Conservation (phyloP, 2,329 filamentous ascomycete genomes). For the Fusarium sp. region DNA sequence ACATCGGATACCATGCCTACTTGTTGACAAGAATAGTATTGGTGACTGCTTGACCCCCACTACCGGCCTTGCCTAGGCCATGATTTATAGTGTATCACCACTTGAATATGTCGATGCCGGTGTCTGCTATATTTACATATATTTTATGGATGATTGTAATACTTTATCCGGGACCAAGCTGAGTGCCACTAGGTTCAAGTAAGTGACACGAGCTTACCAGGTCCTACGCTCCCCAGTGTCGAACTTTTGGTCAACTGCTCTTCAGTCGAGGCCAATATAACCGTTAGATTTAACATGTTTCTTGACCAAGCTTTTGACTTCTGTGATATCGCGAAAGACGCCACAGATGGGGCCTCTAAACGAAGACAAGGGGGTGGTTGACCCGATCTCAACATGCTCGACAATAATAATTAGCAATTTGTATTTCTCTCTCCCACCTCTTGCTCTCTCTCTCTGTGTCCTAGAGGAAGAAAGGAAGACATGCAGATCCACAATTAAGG, state of each 20-base stretch:
- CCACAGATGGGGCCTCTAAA: conserved; percentile 25
- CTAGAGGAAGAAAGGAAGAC: conserved; percentile 10
- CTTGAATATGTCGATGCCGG: conserved; percentile 1
- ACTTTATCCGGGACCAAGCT: background rate
- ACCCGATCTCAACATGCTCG: background rate
- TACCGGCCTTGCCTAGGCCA: conserved; percentile 12
- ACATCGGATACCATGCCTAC: conserved; percentile 3
- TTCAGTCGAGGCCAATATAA: background rate
- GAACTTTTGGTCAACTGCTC: conserved; percentile 16
- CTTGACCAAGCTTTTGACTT: conserved; percentile 21
- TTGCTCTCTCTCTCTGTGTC: conserved; percentile 2
- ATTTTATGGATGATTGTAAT: background rate
- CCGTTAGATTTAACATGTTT: conserved; percentile 17
- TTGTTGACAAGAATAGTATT: conserved; percentile 20
- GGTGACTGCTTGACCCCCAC: conserved; percentile 15
- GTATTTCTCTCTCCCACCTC: background rate
- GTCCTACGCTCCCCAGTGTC: background rate
- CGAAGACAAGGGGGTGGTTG: conserved; percentile 9
- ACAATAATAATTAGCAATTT: conserved; percentile 37
- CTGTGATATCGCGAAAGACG: conserved; percentile 18
- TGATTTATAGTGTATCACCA: conserved; percentile 5
- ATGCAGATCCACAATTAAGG: conserved; percentile 16
- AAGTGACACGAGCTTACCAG: too few species aligned
- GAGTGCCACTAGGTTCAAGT: background rate
- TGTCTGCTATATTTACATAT: background rate